Evolutionary conservation across 306 rosid species (phyloP), one percentile per base, ranked within the genome.

Genomic region (Cicer bijugum): DNA sequence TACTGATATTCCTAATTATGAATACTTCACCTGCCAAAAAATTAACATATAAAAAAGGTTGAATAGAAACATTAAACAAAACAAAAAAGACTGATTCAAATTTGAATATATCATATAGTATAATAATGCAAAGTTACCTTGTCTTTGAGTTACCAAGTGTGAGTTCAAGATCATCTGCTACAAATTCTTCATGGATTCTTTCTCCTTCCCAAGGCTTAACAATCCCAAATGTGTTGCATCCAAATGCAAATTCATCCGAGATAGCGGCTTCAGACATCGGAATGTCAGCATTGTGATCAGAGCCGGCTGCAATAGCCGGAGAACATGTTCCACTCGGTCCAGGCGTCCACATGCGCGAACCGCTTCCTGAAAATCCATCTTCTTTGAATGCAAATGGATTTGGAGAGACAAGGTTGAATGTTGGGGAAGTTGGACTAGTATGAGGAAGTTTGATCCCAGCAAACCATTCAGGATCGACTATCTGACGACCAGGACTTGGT

Each of bases 201-300:
- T 93, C 98, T 65, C 98, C 98, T 84, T 91, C 97, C 98, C 98
- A 93, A 51, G 98, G 90, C 90, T 93, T 93, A 45, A 93, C 97
- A 69, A 91, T 67, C 28, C 98, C 94, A 15, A 83, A 46, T 43
- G 87, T 48, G 81, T 91, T 85, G 83, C 90, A 84, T 75, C 98
- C 98, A 72, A 93, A 93, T 45, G 98, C 98, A 81, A 93, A 93
- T 73, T 93, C 98, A 67, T 89, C 96, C 38, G 97, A 82, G 50
- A 85, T 79, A 23, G 83, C 96, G 23, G 83, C 96, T 76, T 93
- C 96, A 28, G 98, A 77, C 98, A 89, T 89, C 5, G 96, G 98
- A 80, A 91, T 84, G 45, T 93, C 97, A 6, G 96, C 96, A 67
- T 77, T 88, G 58, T 88, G 91, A 83, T 93, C 93, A 35, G 75